Evolutionary conservation across 441 rosid species (phyloP).

Genomic region (Hypseocharis bilobata): DNA sequence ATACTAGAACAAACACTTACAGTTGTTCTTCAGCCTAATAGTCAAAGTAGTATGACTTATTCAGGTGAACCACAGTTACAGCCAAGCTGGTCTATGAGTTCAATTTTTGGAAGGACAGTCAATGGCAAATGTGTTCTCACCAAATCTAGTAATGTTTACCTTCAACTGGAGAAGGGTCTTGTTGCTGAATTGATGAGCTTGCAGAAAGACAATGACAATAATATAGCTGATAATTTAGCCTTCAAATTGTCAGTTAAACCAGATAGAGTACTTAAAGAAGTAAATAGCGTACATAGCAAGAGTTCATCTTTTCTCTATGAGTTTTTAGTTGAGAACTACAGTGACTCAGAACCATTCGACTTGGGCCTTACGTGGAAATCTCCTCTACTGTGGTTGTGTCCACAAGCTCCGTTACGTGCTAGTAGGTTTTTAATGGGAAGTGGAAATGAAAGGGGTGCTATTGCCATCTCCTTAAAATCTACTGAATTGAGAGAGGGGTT

Average conservation of each 20-base stretch:
- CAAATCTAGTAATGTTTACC: conserved; percentile 55
- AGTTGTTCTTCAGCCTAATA: conserved; percentile 61
- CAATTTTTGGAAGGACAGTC: conserved; percentile 68
- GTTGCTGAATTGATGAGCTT: conserved; percentile 30
- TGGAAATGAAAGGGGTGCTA: conserved; percentile 91
- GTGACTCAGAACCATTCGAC: conserved; percentile 55
- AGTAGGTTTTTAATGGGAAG: conserved; percentile 90
- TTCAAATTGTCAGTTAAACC: conserved; percentile 55
- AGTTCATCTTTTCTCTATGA: conserved; percentile 37
- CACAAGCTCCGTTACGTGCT: conserved; percentile 62
- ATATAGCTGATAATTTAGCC: conserved; percentile 17
- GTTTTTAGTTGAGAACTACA: conserved; percentile 46
- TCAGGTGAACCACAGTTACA: conserved; percentile 35
- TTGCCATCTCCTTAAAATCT: conserved; percentile 70
- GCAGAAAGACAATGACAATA: conserved; percentile 27
- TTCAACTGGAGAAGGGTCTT: conserved; percentile 56
- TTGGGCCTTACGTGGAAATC: conserved; percentile 60
- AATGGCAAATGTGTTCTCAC: conserved; percentile 65
- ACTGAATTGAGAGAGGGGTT: conserved; percentile 32
- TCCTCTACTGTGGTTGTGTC: conserved; percentile 60
- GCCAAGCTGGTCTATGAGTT: conserved; percentile 76
- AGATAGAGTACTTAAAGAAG: conserved; percentile 52
- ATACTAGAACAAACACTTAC: conserved; percentile 75
- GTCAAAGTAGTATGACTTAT: conserved; percentile 16
- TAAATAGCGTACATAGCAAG: conserved; percentile 21